These are phyloP conservation scores for Pelagophyceae sp. DNA, from an alignment of 352 stramenopile species.

Conservation along the genomic window DNA sequence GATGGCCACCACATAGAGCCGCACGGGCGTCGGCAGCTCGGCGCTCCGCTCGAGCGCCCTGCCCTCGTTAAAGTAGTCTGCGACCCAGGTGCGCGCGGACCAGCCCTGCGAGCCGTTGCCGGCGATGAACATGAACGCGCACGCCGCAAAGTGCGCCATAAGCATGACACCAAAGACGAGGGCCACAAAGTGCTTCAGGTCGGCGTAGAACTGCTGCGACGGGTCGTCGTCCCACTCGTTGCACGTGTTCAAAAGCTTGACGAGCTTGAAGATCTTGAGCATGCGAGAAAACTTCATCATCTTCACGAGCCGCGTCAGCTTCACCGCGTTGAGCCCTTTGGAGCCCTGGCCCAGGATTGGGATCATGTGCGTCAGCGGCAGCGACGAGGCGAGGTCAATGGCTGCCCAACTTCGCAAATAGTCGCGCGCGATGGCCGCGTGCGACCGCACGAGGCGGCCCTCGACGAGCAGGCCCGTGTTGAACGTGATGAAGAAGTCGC, in stretches of 20 bases:
- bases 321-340: background rate
- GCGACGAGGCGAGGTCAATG: background rate
- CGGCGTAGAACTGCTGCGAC: conserved; percentile 39
- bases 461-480: background rate
- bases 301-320: background rate
- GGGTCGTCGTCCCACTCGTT: conserved; percentile 25
- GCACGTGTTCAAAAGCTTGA: conserved; percentile 45
- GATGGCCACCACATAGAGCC: conserved; percentile 63
- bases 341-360: background rate
- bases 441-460: background rate
- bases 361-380: background rate
- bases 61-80: conserved; percentile 21
- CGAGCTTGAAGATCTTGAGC: conserved; percentile 33
- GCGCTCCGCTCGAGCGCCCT: conserved; percentile 46
- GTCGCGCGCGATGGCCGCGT: background rate
- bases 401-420: background rate
- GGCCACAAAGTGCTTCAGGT: conserved; percentile 34
- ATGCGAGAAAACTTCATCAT: conserved; percentile 15
- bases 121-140: conserved; percentile 64
- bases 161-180: conserved; percentile 61
- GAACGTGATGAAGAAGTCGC: background rate
- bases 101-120: conserved; percentile 30
- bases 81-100: background rate
- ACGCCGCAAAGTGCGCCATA: conserved; percentile 57
- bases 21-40: conserved; percentile 25